A percentile compares a stretch with the other conserved stretches of the same genome.
Evolutionary conservation across 345 rosid species (phyloP).

Genomic region (Barbarea vulgaris): DNA sequence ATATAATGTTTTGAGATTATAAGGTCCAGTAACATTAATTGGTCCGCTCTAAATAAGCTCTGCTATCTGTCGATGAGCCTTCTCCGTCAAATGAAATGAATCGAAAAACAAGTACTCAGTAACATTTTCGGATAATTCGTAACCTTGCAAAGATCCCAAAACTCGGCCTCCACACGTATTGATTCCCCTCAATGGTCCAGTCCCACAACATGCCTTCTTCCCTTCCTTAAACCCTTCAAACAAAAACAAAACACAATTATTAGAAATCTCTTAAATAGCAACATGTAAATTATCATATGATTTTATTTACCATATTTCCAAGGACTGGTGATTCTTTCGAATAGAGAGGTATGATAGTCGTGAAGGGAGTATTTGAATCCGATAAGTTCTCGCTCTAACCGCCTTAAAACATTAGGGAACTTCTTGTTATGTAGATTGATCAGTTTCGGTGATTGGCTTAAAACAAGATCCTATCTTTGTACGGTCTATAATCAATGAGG

Average conservation of each 20-base stretch:
- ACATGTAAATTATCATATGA: background rate
- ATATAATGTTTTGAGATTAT: constrained; percentile 41
- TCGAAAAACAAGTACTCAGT: constrained; percentile 47
- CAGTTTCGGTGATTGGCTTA: constrained; percentile 26
- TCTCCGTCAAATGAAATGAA: constrained; percentile 39
- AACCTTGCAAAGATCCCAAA: constrained; percentile 5
- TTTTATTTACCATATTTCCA: constrained; percentile 41
- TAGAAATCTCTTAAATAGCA: background rate
- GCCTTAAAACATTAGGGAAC: constrained; percentile 19
- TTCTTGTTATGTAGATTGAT: constrained; percentile 38
- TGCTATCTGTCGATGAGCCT: constrained; percentile 39
- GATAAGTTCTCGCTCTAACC: constrained; percentile 26
- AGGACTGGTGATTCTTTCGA: constrained; percentile 42
- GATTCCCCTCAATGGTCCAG: constrained; percentile 38
- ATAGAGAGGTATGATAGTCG: constrained; percentile 31
- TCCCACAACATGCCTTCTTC: constrained; percentile 44
- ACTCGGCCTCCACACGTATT: constrained; percentile 35
- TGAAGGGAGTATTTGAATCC: constrained; percentile 46
- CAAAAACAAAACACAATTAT: background rate
- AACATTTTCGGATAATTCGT: constrained; percentile 30
- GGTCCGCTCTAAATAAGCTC: constrained; percentile 48
- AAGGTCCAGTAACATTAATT: constrained; percentile 31
- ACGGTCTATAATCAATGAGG: background rate
- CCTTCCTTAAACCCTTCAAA: constrained; percentile 43
- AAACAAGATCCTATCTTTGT: constrained; percentile 26